Percentiles rank a stretch among this genome's conserved stretches.
phyloP scores from a whole-genome alignment of 768 basidiomycete genomes.

The Crucibulum laeve region DNA sequence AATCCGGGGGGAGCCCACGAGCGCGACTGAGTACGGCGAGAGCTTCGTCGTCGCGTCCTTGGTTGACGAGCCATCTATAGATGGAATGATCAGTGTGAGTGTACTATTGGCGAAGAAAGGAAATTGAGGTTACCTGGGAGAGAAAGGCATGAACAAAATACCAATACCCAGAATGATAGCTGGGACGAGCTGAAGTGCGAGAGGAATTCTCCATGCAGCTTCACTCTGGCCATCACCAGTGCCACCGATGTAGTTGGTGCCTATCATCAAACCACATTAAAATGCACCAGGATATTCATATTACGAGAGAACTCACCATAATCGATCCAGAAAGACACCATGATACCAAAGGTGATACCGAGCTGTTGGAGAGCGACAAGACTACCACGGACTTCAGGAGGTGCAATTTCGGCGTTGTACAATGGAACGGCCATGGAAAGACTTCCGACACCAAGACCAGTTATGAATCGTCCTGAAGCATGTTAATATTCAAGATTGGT shows the following conservation, averaged over 20 bases:
- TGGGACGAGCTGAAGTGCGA: constrained; percentile 71
- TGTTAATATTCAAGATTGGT: constrained; percentile 10
- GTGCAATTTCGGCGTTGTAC: constrained; percentile 69
- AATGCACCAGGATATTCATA: constrained; percentile 3
- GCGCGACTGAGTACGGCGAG: constrained; percentile 57
- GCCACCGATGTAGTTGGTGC: constrained; percentile 70
- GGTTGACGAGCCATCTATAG: constrained; percentile 68
- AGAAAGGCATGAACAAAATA: constrained; percentile 76
- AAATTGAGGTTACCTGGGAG: constrained; percentile 46
- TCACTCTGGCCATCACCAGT: constrained; percentile 51
- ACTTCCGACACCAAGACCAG: constrained; percentile 78
- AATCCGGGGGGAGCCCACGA: constrained; percentile 49
- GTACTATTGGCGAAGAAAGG: neutral
- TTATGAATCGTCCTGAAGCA: constrained; percentile 57
- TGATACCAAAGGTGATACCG: constrained; percentile 78
- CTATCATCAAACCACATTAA: constrained; percentile 45
- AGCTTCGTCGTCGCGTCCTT: constrained; percentile 74
- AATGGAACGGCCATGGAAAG: constrained; percentile 81
- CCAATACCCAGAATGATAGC: constrained; percentile 68
- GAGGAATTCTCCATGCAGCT: constrained; percentile 73
- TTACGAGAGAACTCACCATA: constrained; percentile 25
- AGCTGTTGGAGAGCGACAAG: constrained; percentile 80
- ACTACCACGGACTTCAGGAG: constrained; percentile 79
- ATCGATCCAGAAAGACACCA: constrained; percentile 58
- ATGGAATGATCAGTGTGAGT: neutral